A percentile compares a stretch with the other conserved stretches of the same genome.
These are phyloP conservation scores for Bryum argenteum DNA, from an alignment of 225 moss, liverwort and hornwort genomes.

Conservation along the genomic window DNA sequence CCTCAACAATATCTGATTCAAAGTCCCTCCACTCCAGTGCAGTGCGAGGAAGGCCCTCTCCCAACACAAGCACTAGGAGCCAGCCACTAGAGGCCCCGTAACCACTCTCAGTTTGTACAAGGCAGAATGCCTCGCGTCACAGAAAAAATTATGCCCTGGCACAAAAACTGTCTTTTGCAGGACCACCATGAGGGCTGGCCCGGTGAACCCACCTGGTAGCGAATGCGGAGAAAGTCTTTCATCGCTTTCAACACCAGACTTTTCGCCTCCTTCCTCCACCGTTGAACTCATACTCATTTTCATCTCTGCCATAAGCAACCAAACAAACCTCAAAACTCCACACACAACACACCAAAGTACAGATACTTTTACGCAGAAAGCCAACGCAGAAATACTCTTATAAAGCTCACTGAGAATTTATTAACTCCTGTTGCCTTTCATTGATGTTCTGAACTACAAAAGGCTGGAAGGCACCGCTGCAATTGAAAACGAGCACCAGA, in stretches of 20 bases:
- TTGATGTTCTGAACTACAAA: too few species aligned
- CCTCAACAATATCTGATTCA: conserved; percentile 88
- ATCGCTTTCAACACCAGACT: conserved; percentile 65
- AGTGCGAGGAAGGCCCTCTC: conserved; percentile 57
- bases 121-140: conserved; percentile 44
- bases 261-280: conserved; percentile 69
- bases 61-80: conserved; percentile 70
- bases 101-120: conserved; percentile 71
- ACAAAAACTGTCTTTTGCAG: conserved; percentile 75
- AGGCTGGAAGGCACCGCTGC: too few species aligned
- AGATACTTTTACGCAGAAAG: neutral
- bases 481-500: too few species aligned
- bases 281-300: conserved; percentile 41
- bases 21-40: conserved; percentile 44
- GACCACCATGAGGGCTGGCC: conserved; percentile 78
- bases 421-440: too few species aligned
- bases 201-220: conserved; percentile 82
- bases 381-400: too few species aligned
- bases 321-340: conserved; percentile 1
- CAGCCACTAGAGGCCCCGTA: conserved; percentile 59
- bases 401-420: too few species aligned
- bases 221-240: conserved; percentile 65
- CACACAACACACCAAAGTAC: neutral
- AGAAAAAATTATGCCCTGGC: conserved; percentile 66
- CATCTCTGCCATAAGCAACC: conserved; percentile 42